Evolutionary conservation across 2,329 filamentous ascomycete species (phyloP).

Genomic region (Cercospora sesami): DNA sequence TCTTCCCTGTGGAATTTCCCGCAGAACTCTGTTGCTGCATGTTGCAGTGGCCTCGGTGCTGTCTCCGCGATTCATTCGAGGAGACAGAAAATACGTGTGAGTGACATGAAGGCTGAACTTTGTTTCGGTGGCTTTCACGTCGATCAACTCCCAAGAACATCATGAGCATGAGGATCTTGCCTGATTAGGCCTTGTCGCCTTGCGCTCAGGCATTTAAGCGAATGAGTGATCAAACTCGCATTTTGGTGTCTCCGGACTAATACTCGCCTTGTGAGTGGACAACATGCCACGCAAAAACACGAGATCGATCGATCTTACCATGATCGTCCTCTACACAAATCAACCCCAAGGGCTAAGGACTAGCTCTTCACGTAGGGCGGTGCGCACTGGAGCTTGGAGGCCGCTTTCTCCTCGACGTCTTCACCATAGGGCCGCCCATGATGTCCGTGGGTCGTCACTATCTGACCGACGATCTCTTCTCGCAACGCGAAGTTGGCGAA

Average conservation of each 20-base stretch:
- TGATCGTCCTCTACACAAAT: background rate
- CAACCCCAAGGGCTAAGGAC: background rate
- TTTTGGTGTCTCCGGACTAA: background rate
- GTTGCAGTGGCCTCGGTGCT: background rate
- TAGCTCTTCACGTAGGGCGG: background rate
- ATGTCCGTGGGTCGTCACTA: slow-evolving; percentile 5
- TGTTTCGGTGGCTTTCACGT: background rate
- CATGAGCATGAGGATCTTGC: background rate
- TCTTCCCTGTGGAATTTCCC: background rate
- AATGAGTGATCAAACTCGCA: background rate
- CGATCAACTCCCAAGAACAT: background rate
- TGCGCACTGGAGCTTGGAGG: background rate
- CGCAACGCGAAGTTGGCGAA: background rate
- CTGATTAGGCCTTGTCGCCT: background rate
- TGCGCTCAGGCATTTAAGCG: background rate
- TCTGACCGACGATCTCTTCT: background rate
- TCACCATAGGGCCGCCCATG: background rate
- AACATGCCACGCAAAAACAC: background rate
- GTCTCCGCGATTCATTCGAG: background rate
- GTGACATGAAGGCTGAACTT: slow-evolving; percentile 3
- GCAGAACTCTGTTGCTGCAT: background rate
- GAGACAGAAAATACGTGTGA: background rate
- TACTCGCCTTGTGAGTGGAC: background rate
- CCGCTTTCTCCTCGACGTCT: background rate
- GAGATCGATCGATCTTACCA: background rate